A percentile compares a stretch with the other conserved stretches of the same genome.
Evolutionary conservation across 768 basidiomycete species (phyloP).

Genomic region (Boletus speciosus): DNA sequence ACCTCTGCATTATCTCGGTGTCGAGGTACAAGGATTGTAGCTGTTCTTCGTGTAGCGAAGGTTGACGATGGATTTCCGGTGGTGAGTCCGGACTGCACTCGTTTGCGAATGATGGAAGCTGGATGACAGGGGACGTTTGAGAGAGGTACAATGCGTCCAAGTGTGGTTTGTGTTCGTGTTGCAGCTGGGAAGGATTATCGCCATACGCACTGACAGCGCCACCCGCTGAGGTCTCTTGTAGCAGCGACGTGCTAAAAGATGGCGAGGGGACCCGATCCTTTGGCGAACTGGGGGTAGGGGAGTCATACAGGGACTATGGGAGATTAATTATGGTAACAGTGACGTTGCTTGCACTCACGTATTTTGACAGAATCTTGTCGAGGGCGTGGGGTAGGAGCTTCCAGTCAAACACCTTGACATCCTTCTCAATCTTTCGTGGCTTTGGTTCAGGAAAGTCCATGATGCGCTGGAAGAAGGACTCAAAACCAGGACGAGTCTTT

Average conservation of each 20-base stretch:
- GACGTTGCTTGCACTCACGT: slow-evolving; percentile 46
- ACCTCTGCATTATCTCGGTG: slow-evolving; percentile 20
- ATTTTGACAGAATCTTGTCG: slow-evolving; percentile 81
- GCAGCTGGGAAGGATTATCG: slow-evolving; percentile 4
- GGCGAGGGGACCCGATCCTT: slow-evolving; percentile 26
- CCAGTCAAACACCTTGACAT: slow-evolving; percentile 88
- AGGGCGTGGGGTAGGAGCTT: slow-evolving; percentile 63
- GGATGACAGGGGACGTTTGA: slow-evolving; percentile 17
- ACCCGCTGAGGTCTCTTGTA: slow-evolving; percentile 21
- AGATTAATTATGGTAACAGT: background rate
- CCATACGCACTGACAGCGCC: background rate
- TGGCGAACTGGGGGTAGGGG: slow-evolving; percentile 29
- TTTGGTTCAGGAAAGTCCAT: slow-evolving; percentile 95
- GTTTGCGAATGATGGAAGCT: slow-evolving; percentile 16
- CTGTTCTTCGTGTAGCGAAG: slow-evolving; percentile 22
- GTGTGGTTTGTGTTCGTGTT: slow-evolving; percentile 13
- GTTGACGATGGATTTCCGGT: slow-evolving; percentile 10
- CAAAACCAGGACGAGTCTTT: slow-evolving; percentile 76
- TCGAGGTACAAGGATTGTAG: slow-evolving; percentile 23
- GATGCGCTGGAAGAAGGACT: slow-evolving; percentile 90
- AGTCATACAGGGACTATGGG: slow-evolving; percentile 46
- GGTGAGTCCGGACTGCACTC: slow-evolving; percentile 13
- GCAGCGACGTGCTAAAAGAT: slow-evolving; percentile 30
- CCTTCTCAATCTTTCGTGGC: slow-evolving; percentile 96
- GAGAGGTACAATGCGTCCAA: slow-evolving; percentile 21